These are phyloP conservation scores for Stylonectria norvegica DNA, from an alignment of 2,329 filamentous ascomycete genomes.

Conservation along the genomic window DNA sequence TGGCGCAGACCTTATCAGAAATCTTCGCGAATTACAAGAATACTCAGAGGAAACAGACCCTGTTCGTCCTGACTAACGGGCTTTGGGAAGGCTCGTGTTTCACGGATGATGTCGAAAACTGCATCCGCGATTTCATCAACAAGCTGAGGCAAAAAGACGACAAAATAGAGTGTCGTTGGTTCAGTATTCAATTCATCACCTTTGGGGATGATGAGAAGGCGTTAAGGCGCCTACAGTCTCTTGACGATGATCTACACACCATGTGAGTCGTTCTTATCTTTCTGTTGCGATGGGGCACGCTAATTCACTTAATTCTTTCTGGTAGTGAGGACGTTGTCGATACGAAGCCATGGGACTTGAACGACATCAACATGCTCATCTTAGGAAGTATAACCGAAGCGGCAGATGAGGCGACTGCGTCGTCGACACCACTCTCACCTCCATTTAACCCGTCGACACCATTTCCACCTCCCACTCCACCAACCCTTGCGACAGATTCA, in stretches of 20 bases:
- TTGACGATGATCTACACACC: conserved; percentile 1
- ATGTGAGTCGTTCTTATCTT: background rate
- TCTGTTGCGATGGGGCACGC: background rate
- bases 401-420: background rate
- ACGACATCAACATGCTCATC: background rate
- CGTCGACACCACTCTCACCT: background rate
- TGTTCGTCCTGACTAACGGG: conserved; percentile 5
- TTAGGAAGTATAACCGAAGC: background rate
- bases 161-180: background rate
- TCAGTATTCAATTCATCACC: conserved; percentile 6
- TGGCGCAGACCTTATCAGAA: background rate
- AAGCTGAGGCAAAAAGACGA: background rate
- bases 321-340: conserved; percentile 4
- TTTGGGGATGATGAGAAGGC: background rate
- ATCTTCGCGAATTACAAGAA: conserved; percentile 2
- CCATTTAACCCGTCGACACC: too few species aligned
- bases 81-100: background rate
- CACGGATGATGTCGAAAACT: background rate
- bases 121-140: background rate
- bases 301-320: background rate
- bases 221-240: background rate
- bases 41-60: background rate
- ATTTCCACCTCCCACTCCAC: too few species aligned
- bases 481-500: too few species aligned
- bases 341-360: conserved; percentile 5